Conservation (phyloP, 306 rosid genomes). For the Herpetospermum pedunculosum region DNA sequence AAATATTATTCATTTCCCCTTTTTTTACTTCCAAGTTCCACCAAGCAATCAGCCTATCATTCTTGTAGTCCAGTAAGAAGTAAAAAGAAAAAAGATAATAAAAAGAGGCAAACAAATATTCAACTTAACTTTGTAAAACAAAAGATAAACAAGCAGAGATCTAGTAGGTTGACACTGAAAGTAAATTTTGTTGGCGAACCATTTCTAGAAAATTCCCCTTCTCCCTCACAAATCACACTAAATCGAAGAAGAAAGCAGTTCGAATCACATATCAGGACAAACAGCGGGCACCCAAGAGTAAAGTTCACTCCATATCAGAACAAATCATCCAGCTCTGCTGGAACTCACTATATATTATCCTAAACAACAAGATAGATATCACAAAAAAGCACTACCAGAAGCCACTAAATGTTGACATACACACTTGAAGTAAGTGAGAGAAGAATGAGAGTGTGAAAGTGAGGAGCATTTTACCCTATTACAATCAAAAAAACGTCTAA, state of each 20-base stretch:
- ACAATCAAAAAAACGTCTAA: not conserved
- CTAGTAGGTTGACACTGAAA: not conserved
- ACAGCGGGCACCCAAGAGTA: constrained; percentile 3
- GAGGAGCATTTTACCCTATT: no score
- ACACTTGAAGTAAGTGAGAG: not conserved
- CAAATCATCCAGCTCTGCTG: constrained; percentile 1
- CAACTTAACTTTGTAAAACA: not conserved
- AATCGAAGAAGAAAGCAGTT: not conserved
- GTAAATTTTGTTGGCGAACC: not conserved
- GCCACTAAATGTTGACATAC: not conserved
- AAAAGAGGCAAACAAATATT: not conserved
- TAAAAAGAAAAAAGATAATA: not conserved
- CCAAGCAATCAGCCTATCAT: not conserved
- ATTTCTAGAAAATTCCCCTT: not conserved
- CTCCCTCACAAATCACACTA: not conserved
- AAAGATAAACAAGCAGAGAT: not conserved
- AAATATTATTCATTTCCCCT: not conserved
- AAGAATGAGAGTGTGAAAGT: not conserved
- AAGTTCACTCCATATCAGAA: not conserved
- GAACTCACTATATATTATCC: not conserved
- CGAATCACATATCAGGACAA: not conserved
- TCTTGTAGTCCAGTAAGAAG: not conserved
- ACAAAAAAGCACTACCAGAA: not conserved
- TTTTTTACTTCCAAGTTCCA: not conserved
- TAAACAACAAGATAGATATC: not conserved